Evolutionary conservation across 164 flowering plant genomes (phyloP), one percentile per base, ranked within the genome.

Genomic region (Vitis rotundifolia): DNA sequence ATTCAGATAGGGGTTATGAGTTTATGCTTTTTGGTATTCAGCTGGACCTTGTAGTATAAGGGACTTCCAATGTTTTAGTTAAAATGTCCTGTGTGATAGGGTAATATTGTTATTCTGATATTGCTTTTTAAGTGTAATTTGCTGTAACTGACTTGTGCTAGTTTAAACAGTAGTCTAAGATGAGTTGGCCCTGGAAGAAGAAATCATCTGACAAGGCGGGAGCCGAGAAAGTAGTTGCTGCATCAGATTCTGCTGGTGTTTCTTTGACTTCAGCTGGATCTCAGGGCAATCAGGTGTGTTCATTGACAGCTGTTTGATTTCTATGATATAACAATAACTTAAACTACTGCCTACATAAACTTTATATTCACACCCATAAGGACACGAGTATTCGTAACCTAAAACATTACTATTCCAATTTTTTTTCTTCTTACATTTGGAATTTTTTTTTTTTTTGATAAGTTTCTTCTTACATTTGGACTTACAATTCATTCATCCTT

Each of bases 131-230:
- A 22, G 37, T 22, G 9, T 59, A 49, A 48, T 37, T 37, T 12
- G 18, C 9, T 64, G 13, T 26, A 52, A 61, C 67, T 16, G 14
- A 52, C 65, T 57, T 50, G 22, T 16, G 28, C 7, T 13, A 57
- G 55, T 56, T 47, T 16, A 55, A 65, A 72, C 44, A 96, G 93
- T 98, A 98, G 93, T 49, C 87, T 89, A 9, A 86, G 97, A 37
- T 37, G 66, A 77, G 94, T 78, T 95, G 98, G 99, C 99, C 97
- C 0, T 96, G 99, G 99, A 96, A 91, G 89, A 91, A 87, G 73
- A 96, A 93, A 69, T 86, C 94, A 51, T 90, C 98, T 50, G 93
- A 89, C 19, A 91, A 87, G 80, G 67, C 80, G 10, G 79, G 75
- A 44, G 68, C 77, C 9, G 98, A 89, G 76, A 90, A 86, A 79